Percentiles rank a stretch among this genome's conserved stretches.
Evolutionary conservation across 2,329 filamentous ascomycete species (phyloP).

Genomic region (Penicillium occitanis): DNA sequence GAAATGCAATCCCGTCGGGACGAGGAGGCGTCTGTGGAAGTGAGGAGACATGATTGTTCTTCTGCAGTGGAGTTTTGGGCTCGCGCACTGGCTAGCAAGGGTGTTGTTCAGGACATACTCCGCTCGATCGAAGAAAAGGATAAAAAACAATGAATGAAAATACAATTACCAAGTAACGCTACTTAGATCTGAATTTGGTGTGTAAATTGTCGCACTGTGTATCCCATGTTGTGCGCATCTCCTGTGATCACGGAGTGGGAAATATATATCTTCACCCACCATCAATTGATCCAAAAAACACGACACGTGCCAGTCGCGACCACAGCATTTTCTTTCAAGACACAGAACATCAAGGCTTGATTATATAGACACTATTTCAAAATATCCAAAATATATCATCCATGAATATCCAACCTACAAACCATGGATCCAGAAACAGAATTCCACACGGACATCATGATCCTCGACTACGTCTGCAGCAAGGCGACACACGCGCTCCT

Average conservation of each 20-base stretch:
- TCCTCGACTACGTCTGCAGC: slow-evolving; percentile 58
- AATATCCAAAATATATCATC: not conserved
- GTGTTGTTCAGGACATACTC: slow-evolving; percentile 49
- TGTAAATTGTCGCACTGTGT: not conserved
- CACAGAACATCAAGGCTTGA: not conserved
- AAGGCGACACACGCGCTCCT: slow-evolving; percentile 48
- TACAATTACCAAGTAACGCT: not conserved
- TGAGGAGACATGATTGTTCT: slow-evolving; percentile 62
- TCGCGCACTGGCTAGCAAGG: slow-evolving; percentile 66
- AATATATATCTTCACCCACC: not conserved
- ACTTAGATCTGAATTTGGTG: not conserved
- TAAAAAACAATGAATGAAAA: not conserved
- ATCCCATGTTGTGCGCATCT: not conserved
- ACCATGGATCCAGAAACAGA: slow-evolving; percentile 35
- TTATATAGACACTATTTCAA: not conserved
- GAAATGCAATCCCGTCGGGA: slow-evolving; percentile 39
- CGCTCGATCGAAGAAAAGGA: not conserved
- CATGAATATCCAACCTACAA: not conserved
- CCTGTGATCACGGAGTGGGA: not conserved
- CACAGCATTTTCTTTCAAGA: not conserved
- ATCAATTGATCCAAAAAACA: not conserved
- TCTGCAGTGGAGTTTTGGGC: slow-evolving; percentile 69
- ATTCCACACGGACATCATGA: slow-evolving; percentile 54
- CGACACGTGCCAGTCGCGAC: not conserved
- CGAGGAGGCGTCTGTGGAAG: slow-evolving; percentile 44